phyloP scores from a whole-genome alignment of 805 yeast genomes.

The Candida saitoana region DNA sequence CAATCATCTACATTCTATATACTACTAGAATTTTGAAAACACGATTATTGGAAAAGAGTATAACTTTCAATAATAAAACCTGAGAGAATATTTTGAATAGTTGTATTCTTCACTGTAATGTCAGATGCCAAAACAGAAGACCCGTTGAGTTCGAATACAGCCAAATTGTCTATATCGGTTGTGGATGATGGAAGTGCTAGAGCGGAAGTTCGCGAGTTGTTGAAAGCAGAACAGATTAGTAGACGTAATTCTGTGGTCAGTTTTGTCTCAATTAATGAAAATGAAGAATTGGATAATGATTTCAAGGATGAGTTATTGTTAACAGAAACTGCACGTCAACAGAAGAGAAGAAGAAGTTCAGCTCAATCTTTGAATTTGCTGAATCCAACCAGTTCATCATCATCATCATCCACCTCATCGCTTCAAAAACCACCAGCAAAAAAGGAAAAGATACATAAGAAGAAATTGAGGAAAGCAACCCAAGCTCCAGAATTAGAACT shows the following conservation, averaged over 20 bases:
- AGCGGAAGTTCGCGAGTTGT: constrained; percentile 14
- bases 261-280: constrained; percentile 20
- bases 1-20: too few relatives aligned
- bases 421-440: constrained; percentile 7
- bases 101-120: not conserved
- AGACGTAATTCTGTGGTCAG: constrained; percentile 23
- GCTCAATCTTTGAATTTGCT: constrained; percentile 21
- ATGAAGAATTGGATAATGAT: constrained; percentile 12
- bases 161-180: constrained; percentile 24
- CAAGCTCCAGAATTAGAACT: constrained; percentile 18
- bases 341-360: constrained; percentile 39
- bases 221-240: not conserved
- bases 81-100: too few relatives aligned
- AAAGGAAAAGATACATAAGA: constrained; percentile 23
- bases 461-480: constrained; percentile 29
- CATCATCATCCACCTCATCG: constrained; percentile 4
- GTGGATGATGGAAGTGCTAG: constrained; percentile 17
- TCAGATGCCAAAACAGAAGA: constrained; percentile 11
- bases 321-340: not conserved
- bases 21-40: not conserved
- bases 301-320: not conserved
- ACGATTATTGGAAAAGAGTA: too few relatives aligned
- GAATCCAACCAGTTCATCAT: constrained; percentile 6
- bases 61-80: too few relatives aligned
- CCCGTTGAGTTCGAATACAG: constrained; percentile 21